A percentile compares a stretch with the other conserved stretches of the same genome.
Conservation (phyloP, 2,329 filamentous ascomycete species). For the Tolypocladium ovalisporum region DNA sequence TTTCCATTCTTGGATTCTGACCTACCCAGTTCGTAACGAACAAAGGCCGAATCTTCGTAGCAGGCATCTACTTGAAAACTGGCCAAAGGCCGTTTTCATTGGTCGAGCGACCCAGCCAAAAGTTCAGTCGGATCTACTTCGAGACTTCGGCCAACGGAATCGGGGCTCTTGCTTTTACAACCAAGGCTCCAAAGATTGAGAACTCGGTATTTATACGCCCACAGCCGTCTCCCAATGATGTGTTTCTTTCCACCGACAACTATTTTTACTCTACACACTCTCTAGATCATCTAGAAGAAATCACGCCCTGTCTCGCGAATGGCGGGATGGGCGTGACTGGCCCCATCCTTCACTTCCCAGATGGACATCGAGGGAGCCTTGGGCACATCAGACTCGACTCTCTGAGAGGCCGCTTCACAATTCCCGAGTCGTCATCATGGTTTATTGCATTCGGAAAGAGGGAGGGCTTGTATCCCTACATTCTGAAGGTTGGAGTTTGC, state of each 20-base stretch:
- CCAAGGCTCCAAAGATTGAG: neutral
- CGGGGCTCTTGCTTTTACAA: neutral
- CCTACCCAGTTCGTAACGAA: neutral
- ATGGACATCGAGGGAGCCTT: neutral
- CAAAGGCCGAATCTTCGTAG: neutral
- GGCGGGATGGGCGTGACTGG: neutral
- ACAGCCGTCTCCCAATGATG: neutral
- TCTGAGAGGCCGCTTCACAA: neutral
- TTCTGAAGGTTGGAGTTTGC: neutral
- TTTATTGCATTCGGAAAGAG: neutral
- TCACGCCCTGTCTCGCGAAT: neutral
- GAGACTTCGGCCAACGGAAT: neutral
- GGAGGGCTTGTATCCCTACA: neutral
- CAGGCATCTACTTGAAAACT: neutral
- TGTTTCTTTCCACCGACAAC: neutral
- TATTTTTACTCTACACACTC: neutral
- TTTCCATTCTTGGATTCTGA: neutral
- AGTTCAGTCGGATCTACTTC: neutral
- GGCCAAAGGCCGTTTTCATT: neutral
- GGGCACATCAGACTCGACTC: neutral
- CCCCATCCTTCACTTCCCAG: neutral
- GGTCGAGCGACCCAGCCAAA: neutral
- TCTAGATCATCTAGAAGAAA: neutral
- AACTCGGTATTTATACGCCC: neutral
- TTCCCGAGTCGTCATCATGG: neutral